Evolutionary conservation across 2,329 filamentous ascomycete genomes (phyloP).

Genomic region (Aspergillus sojae): DNA sequence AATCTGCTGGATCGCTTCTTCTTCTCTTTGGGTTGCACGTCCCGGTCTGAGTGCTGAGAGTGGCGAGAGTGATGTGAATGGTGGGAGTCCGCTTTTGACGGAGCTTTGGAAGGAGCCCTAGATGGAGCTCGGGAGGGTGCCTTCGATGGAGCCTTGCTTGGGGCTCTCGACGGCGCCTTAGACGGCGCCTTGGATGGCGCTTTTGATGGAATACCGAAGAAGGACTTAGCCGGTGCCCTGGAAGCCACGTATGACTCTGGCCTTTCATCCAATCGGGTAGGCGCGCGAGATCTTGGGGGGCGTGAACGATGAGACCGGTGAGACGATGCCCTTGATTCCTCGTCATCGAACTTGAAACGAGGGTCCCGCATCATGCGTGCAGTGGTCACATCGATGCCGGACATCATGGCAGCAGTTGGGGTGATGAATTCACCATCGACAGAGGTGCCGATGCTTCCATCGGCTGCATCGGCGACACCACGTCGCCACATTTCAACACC

Average conservation of each 20-base stretch:
- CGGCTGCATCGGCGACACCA: constrained; percentile 62
- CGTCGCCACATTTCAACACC: constrained; percentile 65
- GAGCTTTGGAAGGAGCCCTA: constrained; percentile 17
- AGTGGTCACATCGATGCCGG: constrained; percentile 43
- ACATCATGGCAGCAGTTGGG: constrained; percentile 55
- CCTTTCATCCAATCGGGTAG: constrained; percentile 19
- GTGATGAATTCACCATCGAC: constrained; percentile 70
- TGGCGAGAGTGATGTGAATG: constrained; percentile 24
- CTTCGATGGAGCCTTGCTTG: constrained; percentile 26
- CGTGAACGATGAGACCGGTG: constrained; percentile 39
- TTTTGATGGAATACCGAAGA: constrained; percentile 19
- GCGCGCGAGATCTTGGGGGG: constrained; percentile 5
- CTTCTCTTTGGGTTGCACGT: constrained; percentile 35
- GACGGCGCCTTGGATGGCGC: constrained; percentile 14
- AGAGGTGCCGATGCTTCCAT: constrained; percentile 58
- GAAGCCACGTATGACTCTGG: constrained; percentile 17
- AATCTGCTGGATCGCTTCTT: constrained; percentile 44
- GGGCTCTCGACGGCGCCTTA: constrained; percentile 14
- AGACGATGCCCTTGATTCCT: constrained; percentile 38
- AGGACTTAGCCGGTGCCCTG: constrained; percentile 14
- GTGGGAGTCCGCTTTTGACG: constrained; percentile 26
- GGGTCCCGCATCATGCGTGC: constrained; percentile 34
- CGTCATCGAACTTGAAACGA: constrained; percentile 40
- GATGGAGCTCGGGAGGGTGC: constrained; percentile 20
- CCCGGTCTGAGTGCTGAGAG: constrained; percentile 29